phyloP scores from a whole-genome alignment of 805 yeast genomes.

The Nakazawaea molendinolei region DNA sequence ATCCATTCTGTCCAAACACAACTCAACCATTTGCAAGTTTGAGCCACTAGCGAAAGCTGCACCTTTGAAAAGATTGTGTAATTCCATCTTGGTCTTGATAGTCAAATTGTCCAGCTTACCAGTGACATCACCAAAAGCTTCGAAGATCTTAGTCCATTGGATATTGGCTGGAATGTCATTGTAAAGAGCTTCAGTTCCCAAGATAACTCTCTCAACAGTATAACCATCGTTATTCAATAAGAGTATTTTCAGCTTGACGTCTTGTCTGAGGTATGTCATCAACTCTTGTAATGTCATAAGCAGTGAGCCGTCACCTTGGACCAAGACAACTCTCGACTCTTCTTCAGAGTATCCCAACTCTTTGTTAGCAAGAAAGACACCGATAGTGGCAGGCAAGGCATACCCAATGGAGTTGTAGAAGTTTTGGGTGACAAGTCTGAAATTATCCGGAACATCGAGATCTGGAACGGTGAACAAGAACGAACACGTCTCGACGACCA shows the following conservation, averaged over 20 bases:
- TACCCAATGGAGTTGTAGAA: slow-evolving; percentile 47
- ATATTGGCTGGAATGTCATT: slow-evolving; percentile 43
- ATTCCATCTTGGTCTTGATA: slow-evolving; percentile 31
- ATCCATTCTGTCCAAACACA: slow-evolving; percentile 52
- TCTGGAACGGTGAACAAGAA: slow-evolving; percentile 38
- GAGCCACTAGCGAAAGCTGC: slow-evolving; percentile 25
- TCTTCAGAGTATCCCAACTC: slow-evolving; percentile 25
- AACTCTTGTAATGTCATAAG: slow-evolving; percentile 49
- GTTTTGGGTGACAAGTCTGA: slow-evolving; percentile 29
- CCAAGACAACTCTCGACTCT: slow-evolving; percentile 32
- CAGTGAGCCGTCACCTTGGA: slow-evolving; percentile 53
- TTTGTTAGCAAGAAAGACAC: slow-evolving; percentile 35
- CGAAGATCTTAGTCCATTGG: slow-evolving; percentile 65
- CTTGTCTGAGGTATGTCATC: slow-evolving; percentile 34
- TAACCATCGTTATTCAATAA: slow-evolving; percentile 46
- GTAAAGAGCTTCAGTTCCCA: slow-evolving; percentile 42
- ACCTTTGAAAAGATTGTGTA: slow-evolving; percentile 26
- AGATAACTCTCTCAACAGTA: slow-evolving; percentile 43
- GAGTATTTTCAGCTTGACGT: slow-evolving; percentile 34
- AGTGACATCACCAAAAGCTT: slow-evolving; percentile 56
- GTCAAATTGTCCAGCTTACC: slow-evolving; percentile 24
- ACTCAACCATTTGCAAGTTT: slow-evolving; percentile 49
- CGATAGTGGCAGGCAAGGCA: slow-evolving; percentile 45
- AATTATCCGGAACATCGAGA: slow-evolving; percentile 29
- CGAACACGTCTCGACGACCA: slow-evolving; percentile 41